Conservation (phyloP, 176 grass and related monocot genomes). For the Metroxylon sagu region DNA sequence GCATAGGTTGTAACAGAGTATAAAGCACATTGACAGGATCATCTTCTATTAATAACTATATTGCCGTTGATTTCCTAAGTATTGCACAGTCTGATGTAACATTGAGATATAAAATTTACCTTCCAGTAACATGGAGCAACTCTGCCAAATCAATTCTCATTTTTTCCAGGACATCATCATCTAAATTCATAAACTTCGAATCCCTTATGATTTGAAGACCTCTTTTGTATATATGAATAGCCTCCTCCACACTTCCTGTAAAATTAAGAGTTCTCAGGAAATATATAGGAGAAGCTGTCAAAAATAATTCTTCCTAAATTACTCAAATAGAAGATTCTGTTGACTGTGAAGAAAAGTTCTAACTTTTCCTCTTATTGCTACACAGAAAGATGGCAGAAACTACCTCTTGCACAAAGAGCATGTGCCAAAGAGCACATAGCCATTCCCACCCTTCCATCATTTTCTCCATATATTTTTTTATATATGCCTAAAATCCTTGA, state of each 20-base stretch:
- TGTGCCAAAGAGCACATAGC: conserved; percentile 28
- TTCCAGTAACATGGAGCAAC: conserved; percentile 30
- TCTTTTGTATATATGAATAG: conserved; percentile 31
- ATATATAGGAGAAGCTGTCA: too few relatives aligned
- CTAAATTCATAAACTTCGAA: conserved; percentile 25
- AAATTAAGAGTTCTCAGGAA: not conserved
- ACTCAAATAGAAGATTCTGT: not conserved
- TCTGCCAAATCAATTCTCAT: conserved; percentile 36
- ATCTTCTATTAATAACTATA: too few relatives aligned
- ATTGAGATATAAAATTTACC: conserved; percentile 9
- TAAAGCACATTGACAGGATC: too few relatives aligned
- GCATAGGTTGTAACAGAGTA: too few relatives aligned
- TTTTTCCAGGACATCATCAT: conserved; percentile 34
- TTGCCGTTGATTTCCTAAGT: too few relatives aligned
- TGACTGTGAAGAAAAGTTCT: not conserved
- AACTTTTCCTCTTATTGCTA: not conserved
- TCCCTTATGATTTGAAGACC: conserved; percentile 33
- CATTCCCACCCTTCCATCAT: conserved; percentile 28
- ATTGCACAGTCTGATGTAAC: too few relatives aligned
- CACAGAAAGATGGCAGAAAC: not conserved
- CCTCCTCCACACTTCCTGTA: conserved; percentile 22
- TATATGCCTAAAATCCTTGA: conserved; percentile 33
- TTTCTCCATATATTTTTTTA: conserved; percentile 29
- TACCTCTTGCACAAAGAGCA: conserved; percentile 35
- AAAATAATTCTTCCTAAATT: not conserved